Conservation (phyloP, 2,329 filamentous ascomycete genomes). For the Dactylellina haptotyla region DNA sequence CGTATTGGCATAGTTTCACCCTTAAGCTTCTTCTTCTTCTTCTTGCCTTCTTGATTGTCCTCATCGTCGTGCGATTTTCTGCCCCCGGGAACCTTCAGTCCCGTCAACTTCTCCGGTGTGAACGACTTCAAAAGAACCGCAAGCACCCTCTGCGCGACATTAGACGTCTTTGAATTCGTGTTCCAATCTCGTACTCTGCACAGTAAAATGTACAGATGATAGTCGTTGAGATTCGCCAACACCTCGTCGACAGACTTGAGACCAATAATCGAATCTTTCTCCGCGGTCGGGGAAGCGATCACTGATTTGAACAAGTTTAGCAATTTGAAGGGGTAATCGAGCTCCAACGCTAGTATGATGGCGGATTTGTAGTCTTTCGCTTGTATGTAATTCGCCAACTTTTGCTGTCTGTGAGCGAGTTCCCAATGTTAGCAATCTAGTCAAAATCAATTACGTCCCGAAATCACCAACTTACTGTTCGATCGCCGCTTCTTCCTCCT, state of each 20-base stretch:
- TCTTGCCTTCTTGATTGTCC: conserved; percentile 56
- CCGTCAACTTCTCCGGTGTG: conserved; percentile 79
- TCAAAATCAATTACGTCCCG: neutral
- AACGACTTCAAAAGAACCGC: conserved; percentile 82
- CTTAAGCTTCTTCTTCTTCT: conserved; percentile 62
- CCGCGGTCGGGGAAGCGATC: conserved; percentile 66
- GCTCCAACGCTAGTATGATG: conserved; percentile 87
- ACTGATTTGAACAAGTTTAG: conserved; percentile 85
- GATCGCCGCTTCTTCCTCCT: conserved; percentile 75
- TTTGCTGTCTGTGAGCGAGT: conserved; percentile 75
- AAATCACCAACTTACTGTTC: conserved; percentile 76
- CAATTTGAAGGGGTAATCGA: conserved; percentile 91
- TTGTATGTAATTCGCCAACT: conserved; percentile 90
- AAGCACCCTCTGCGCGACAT: conserved; percentile 85
- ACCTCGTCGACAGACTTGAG: conserved; percentile 78
- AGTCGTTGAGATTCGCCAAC: conserved; percentile 78
- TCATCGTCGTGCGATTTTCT: conserved; percentile 60
- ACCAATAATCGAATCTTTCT: conserved; percentile 63
- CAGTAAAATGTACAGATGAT: conserved; percentile 85
- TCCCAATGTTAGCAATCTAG: conserved; percentile 7
- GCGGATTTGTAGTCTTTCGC: conserved; percentile 89
- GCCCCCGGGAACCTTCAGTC: conserved; percentile 65
- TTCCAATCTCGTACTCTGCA: conserved; percentile 94
- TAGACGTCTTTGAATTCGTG: conserved; percentile 86
- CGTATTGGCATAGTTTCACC: conserved; percentile 65